A percentile compares a stretch with the other conserved stretches of the same genome.
Evolutionary conservation across 345 rosid species (phyloP).

Genomic region (Ceriops zippeliana): DNA sequence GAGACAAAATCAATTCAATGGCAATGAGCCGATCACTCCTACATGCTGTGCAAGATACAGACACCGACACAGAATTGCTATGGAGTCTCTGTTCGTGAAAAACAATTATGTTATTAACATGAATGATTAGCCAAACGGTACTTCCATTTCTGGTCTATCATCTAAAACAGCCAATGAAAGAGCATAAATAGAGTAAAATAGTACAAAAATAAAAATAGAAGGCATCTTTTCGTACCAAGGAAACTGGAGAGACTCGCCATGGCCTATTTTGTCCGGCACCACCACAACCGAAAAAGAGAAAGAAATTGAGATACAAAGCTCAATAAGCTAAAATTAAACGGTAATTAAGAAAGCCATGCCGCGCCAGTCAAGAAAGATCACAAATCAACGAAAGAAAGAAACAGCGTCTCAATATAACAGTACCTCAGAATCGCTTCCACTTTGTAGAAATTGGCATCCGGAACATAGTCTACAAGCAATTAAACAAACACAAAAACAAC

Average conservation of each 20-base stretch:
- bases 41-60: too few species aligned
- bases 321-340: not conserved
- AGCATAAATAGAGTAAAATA: too few species aligned
- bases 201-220: not conserved
- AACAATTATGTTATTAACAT: not conserved
- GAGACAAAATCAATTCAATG: too few species aligned
- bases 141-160: too few species aligned
- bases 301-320: constrained; percentile 2
- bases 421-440: constrained; percentile 88
- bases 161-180: too few species aligned
- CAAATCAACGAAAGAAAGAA: not conserved
- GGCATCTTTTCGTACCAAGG: constrained; percentile 53
- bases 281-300: constrained; percentile 2
- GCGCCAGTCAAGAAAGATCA: too few species aligned
- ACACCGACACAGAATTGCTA: not conserved
- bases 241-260: constrained; percentile 78
- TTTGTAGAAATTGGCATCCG: constrained; percentile 76
- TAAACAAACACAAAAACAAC: not conserved
- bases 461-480: constrained; percentile 42
- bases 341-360: too few species aligned
- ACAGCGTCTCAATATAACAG: not conserved
- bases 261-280: constrained; percentile 49
- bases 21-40: too few species aligned
- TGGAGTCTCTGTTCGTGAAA: not conserved
- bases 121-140: too few species aligned